Base-by-base conservation (phyloP, 2,329 filamentous ascomycete species). In the Exophiala bonariae region DNA sequence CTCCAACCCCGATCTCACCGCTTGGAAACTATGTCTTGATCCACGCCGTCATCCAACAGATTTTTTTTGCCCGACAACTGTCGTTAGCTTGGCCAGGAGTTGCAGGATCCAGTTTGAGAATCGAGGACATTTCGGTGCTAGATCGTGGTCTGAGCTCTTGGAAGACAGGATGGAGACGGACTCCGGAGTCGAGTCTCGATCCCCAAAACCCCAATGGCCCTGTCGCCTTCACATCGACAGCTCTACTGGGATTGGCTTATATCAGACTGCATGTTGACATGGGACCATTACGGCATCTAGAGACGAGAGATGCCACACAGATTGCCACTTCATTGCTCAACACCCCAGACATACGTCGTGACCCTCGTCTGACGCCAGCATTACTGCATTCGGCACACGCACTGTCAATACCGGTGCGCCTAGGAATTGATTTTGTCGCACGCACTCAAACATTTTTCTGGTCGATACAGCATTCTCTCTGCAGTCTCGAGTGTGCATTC, bases 1-100 rank as follows among this genome's bases (percentile, higher is more conserved):
- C 65, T n/a, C 58, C 52, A 20, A 32, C 48, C 16, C 49, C 67
- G 0, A 67, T 72, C 22, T 77, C 76, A 1, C 73, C 76, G 1
- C 68, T 79, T 23, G 75, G 75, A 0, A 79, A 78, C 55, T 79
- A 79, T 54, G 69, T 78, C 35, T 67, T 80, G 7, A 75, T 79
- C 20, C 74, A 79, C 52, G 75, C 73, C 26, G 64, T 80, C n/a
- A 71, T 78, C 10, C 74, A 78, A 53, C 74, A 78, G 41, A 76
- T 79, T 34, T 78, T 76, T 52, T 70, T 77, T 38, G 73, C 74
- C 9, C 68, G 75, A 34, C 71, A 76, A 50, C 63, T 75, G 7
- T 73, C 71, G 35, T 64, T 74, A 17, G 72, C 69, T 13, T 68
- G 71, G 19, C 71, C 72, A 20, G 63, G 60, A 26, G 66, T 72